Percentiles rank a stretch among this genome's conserved stretches.
These are phyloP conservation scores for Kazachstania sp. DNA, from an alignment of 1,139 yeast genomes.

Conservation along the genomic window DNA sequence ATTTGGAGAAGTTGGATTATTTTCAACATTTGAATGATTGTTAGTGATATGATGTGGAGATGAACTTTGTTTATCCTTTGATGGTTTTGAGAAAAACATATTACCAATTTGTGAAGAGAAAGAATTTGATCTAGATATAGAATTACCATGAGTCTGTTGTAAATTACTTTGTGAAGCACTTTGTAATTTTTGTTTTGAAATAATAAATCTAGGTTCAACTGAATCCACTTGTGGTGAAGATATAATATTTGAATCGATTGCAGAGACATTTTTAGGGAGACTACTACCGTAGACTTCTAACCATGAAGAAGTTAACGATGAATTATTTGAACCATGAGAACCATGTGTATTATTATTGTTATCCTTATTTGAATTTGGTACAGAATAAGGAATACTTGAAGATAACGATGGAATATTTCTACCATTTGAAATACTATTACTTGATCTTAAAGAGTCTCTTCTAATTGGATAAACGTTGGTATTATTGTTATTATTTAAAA, in stretches of 20 bases:
- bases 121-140: slow-evolving; percentile 42
- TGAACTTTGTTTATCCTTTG: slow-evolving; percentile 13
- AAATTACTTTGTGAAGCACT: slow-evolving; percentile 37
- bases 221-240: slow-evolving; percentile 59
- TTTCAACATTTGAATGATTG: not conserved
- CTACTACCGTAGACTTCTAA: slow-evolving; percentile 35
- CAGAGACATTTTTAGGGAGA: slow-evolving; percentile 45
- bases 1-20: slow-evolving; percentile 2
- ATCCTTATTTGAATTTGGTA: slow-evolving; percentile 40
- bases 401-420: slow-evolving; percentile 38
- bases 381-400: slow-evolving; percentile 61
- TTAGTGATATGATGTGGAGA: slow-evolving; percentile 2
- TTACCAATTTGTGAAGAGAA: slow-evolving; percentile 36
- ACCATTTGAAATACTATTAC: slow-evolving; percentile 6
- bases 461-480: slow-evolving; percentile 7
- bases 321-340: slow-evolving; percentile 9
- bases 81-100: slow-evolving; percentile 35
- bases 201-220: slow-evolving; percentile 64
- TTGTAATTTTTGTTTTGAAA: slow-evolving; percentile 63
- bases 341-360: slow-evolving; percentile 6
- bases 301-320: slow-evolving; percentile 29
- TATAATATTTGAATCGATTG: slow-evolving; percentile 48
- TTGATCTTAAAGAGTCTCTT: slow-evolving; percentile 11
- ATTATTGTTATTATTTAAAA: slow-evolving; percentile 1
- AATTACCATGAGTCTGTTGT: slow-evolving; percentile 16